These are phyloP conservation scores for Lentinus polychrous DNA, from an alignment of 1,284 basidiomycete genomes.

Conservation along the genomic window DNA sequence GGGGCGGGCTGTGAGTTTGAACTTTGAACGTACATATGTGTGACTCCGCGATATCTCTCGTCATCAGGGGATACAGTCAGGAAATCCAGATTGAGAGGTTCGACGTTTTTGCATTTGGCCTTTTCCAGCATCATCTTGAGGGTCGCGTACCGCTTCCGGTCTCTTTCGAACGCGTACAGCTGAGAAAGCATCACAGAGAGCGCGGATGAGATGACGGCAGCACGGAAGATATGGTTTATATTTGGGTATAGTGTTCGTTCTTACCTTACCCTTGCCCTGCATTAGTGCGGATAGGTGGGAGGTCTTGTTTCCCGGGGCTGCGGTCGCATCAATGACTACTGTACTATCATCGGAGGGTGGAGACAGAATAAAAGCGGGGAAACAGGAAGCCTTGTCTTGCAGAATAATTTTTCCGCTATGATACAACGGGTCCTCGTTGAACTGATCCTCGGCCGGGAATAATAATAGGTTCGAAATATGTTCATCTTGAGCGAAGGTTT, in stretches of 20 bases:
- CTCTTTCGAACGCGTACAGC: constrained; percentile 85
- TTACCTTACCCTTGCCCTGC: constrained; percentile 71
- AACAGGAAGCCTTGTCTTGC: constrained; percentile 97
- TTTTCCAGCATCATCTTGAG: constrained; percentile 77
- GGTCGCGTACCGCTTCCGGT: constrained; percentile 72
- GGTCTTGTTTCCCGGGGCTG: constrained; percentile 98
- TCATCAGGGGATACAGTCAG: constrained; percentile 64
- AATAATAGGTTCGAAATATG: constrained; percentile 79
- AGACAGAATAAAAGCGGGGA: constrained; percentile 80
- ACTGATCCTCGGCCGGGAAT: constrained; percentile 61
- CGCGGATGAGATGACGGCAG: neutral
- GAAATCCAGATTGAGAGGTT: constrained; percentile 74
- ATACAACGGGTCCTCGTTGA: constrained; percentile 61
- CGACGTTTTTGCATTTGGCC: constrained; percentile 76
- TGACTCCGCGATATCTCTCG: constrained; percentile 54
- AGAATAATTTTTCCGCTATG: constrained; percentile 78
- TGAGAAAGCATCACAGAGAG: constrained; percentile 21
- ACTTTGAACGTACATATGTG: constrained; percentile 77
- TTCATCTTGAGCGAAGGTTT: constrained; percentile 62
- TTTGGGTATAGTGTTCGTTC: neutral
- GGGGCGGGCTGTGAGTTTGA: too few species aligned
- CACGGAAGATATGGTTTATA: constrained; percentile 8
- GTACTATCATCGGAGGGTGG: constrained; percentile 44
- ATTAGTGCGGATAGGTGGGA: constrained; percentile 88
- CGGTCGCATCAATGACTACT: constrained; percentile 88